Base-by-base conservation (phyloP, 108 stramenopile genomes). In the Epithemia pelagica region DNA sequence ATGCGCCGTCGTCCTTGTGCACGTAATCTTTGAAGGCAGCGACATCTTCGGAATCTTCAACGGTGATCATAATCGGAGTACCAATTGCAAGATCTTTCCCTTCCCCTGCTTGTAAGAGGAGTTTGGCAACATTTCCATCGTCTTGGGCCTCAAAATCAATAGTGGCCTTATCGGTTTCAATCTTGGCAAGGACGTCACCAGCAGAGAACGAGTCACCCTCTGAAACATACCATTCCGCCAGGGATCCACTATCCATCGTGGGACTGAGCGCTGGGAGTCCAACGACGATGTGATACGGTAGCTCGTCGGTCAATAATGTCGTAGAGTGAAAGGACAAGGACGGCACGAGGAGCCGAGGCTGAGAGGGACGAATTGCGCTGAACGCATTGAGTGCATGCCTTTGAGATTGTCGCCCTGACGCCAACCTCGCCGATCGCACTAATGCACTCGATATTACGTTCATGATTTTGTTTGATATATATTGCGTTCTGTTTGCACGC, bases 161-260 rank as follows among this genome's bases (percentile, higher is more conserved):
- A 59, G 90, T 81, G 21, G 98, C 98, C 79, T 99, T 99, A 76
- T 99, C 98, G 0, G 98, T 99, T 68, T 99, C 97, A 60, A 99
- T 95, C 54, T 97, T 88, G 52, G 95, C 95, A 52, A 99, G 30
- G 58, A 90, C 77, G 75, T 94, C 85, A n/a, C 98, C 98, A 0
- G 97, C 95, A 18, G 70, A 54, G 66, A 99, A 94, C 8, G 62
- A 65, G 52, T 90, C 82, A 28, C 97, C 95, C 63, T 91, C 92
- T 30, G 79, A 37, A 20, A 93, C 80, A 68, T 87, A 89, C 95
- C 97, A 97, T 63, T 82, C 82, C 21, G 95, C 79, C 59, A 98
- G 81, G 59, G 85, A 84, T 30, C 97, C 97, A 2, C 78, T 71
- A 52, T 89, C 86, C 94, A 95, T 99, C 53, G 96, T 97, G 22